A percentile compares a stretch with the other conserved stretches of the same genome.
Evolutionary conservation across 208 protist species (phyloP).

Genomic region (Leptomonas seymouri): DNA sequence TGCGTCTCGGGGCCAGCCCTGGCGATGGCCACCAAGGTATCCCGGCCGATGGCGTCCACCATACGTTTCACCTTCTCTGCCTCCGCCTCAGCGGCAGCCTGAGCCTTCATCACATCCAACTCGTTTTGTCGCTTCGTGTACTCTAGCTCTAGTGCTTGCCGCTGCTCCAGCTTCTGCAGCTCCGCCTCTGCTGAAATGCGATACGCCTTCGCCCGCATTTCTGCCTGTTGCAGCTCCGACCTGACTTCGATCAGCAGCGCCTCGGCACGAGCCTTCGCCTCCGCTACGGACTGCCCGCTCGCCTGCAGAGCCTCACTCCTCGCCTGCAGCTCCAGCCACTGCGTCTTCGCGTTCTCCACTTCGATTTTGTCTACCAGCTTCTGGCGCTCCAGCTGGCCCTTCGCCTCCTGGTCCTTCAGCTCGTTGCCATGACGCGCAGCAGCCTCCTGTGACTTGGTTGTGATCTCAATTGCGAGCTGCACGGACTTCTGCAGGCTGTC

Average conservation of each 20-base stretch:
- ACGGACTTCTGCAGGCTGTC: constrained; percentile 97
- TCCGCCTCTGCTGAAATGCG: constrained; percentile 86
- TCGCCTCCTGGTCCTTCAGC: constrained; percentile 92
- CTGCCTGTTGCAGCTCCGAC: constrained; percentile 87
- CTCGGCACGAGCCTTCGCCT: constrained; percentile 92
- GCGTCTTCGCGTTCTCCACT: constrained; percentile 80
- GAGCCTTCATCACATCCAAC: constrained; percentile 85
- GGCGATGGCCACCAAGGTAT: constrained; percentile 93
- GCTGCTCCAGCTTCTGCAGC: constrained; percentile 79
- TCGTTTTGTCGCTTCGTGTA: constrained; percentile 82
- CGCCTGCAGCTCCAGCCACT: constrained; percentile 92
- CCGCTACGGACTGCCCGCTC: constrained; percentile 90
- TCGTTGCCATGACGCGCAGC: constrained; percentile 92
- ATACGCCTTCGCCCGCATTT: constrained; percentile 82
- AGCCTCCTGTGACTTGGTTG: constrained; percentile 96
- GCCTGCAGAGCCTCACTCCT: constrained; percentile 92
- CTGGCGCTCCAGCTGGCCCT: constrained; percentile 91
- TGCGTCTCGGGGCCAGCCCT: constrained; percentile 95
- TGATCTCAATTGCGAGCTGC: constrained; percentile 98
- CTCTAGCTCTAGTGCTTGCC: constrained; percentile 87
- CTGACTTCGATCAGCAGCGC: constrained; percentile 90
- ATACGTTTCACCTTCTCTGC: constrained; percentile 87
- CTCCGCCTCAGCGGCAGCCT: constrained; percentile 83
- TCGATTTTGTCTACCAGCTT: constrained; percentile 90
- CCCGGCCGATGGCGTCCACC: constrained; percentile 87